Conservation (phyloP, 208 protist genomes). For the Sergeia podlipaevii region DNA sequence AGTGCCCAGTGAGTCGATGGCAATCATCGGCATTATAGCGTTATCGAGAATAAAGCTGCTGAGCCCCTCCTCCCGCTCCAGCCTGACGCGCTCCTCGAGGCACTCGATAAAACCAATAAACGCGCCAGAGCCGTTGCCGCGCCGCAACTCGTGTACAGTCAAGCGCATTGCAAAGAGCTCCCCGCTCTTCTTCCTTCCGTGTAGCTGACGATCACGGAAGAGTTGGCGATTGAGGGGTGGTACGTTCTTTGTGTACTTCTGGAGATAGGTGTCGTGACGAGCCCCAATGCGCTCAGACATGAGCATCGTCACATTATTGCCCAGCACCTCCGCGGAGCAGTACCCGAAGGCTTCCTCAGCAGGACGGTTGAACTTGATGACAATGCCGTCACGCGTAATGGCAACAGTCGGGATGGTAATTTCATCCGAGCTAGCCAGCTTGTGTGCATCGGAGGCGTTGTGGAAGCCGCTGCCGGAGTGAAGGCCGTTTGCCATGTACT, state of each 20-base stretch:
- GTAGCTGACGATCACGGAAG: slow-evolving; percentile 3
- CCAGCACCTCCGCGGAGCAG: slow-evolving; percentile 20
- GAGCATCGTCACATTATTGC: slow-evolving; percentile 46
- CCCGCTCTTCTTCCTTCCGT: slow-evolving; percentile 15
- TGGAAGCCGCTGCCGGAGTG: background rate
- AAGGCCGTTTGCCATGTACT: slow-evolving; percentile 1
- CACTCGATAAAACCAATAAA: slow-evolving; percentile 21
- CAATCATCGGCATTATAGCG: slow-evolving; percentile 23
- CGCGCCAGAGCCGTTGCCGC: background rate
- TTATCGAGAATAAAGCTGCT: slow-evolving; percentile 20
- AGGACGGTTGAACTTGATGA: slow-evolving; percentile 21
- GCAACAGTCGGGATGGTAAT: slow-evolving; percentile 12
- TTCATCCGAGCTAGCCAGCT: background rate
- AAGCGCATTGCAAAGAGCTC: slow-evolving; percentile 21
- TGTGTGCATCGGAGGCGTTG: too few relatives aligned
- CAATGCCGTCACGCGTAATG: slow-evolving; percentile 15
- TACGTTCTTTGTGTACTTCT: slow-evolving; percentile 15
- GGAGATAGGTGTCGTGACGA: slow-evolving; percentile 30
- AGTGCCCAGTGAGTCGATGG: slow-evolving; percentile 29
- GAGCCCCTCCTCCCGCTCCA: slow-evolving; percentile 14
- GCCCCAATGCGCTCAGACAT: slow-evolving; percentile 26
- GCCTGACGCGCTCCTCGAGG: slow-evolving; percentile 8
- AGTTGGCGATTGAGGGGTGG: slow-evolving; percentile 2
- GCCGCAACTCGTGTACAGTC: slow-evolving; percentile 22
- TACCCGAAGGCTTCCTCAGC: slow-evolving; percentile 29